Conservation (phyloP, 345 rosid genomes). For the Reutealis trisperma region DNA sequence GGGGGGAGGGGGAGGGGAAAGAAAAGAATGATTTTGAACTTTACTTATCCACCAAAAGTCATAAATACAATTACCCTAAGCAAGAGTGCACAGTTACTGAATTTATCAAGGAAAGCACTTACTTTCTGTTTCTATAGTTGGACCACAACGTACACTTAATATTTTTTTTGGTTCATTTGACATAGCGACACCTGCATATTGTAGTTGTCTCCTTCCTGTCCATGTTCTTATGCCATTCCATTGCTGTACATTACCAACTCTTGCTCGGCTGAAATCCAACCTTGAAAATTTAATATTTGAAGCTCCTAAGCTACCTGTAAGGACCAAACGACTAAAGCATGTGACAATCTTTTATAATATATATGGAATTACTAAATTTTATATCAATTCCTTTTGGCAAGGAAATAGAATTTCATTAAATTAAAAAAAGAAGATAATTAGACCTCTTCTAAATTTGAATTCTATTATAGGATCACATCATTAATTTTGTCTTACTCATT, state of each 20-base stretch:
- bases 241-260: slow-evolving; percentile 22
- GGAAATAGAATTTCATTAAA: background rate
- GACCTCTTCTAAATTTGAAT: background rate
- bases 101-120: slow-evolving; percentile 22
- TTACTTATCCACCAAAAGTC: background rate
- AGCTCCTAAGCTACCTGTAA: slow-evolving; percentile 47
- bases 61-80: background rate
- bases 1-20: no score
- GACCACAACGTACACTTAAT: slow-evolving; percentile 23
- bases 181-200: slow-evolving; percentile 32
- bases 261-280: slow-evolving; percentile 26
- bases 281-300: slow-evolving; percentile 31
- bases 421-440: background rate
- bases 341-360: background rate
- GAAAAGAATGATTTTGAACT: background rate
- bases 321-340: background rate
- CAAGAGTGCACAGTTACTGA: background rate
- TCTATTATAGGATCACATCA: background rate
- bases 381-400: background rate
- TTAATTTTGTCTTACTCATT: background rate
- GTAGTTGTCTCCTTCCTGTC: slow-evolving; percentile 30
- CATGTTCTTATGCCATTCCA: slow-evolving; percentile 20
- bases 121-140: slow-evolving; percentile 37
- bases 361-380: background rate
- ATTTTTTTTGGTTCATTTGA: slow-evolving; percentile 24